phyloP scores from a whole-genome alignment of 352 stramenopile species.

The Hyaloperonospora arabidopsidis region DNA sequence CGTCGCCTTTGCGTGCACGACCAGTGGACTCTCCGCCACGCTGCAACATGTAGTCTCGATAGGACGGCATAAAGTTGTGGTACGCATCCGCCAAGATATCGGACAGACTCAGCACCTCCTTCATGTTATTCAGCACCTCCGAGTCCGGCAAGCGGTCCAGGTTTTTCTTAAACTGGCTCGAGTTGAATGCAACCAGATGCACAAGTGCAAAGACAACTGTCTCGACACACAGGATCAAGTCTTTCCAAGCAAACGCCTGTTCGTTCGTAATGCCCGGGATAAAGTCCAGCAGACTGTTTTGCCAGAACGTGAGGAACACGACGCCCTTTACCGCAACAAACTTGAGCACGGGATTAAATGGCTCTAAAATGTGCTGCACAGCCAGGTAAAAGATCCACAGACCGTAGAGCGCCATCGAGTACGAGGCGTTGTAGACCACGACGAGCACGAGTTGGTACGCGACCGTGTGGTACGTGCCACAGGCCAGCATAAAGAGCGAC shows the following conservation, averaged over 20 bases:
- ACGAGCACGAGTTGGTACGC: constrained; percentile 75
- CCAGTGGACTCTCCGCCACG: constrained; percentile 44
- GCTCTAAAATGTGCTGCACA: constrained; percentile 77
- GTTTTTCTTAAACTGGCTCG: constrained; percentile 77
- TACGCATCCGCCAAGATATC: constrained; percentile 77
- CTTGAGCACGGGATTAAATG: constrained; percentile 86
- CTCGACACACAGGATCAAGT: constrained; percentile 86
- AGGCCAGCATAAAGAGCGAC: constrained; percentile 75
- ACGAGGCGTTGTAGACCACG: constrained; percentile 89
- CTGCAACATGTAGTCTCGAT: constrained; percentile 81
- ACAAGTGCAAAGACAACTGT: constrained; percentile 82
- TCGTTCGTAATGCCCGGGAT: constrained; percentile 80
- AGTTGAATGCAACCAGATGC: constrained; percentile 74
- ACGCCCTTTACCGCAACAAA: constrained; percentile 90
- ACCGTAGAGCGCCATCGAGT: constrained; percentile 85
- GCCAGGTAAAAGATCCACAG: constrained; percentile 88
- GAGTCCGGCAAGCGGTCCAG: constrained; percentile 62
- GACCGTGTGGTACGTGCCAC: constrained; percentile 65
- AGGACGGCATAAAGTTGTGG: constrained; percentile 85
- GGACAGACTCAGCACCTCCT: constrained; percentile 76
- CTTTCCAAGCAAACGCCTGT: constrained; percentile 85
- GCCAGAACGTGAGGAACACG: constrained; percentile 91
- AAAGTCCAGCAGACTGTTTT: constrained; percentile 80
- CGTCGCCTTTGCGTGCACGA: constrained; percentile 23
- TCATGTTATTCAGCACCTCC: constrained; percentile 84